Conservation (phyloP, 2,329 filamentous ascomycete genomes). For the Herpotrichia juniperi region DNA sequence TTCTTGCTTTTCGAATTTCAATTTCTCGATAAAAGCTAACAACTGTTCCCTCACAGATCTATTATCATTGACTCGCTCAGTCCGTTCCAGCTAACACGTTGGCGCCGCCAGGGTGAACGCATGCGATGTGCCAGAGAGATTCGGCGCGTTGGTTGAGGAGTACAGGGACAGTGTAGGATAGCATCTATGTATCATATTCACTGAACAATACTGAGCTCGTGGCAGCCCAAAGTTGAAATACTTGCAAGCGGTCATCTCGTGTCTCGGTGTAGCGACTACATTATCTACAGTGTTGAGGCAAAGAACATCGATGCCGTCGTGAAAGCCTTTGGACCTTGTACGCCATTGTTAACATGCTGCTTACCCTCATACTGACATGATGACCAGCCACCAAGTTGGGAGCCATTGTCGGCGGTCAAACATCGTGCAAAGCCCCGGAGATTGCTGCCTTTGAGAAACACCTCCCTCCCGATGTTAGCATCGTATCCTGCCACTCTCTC, state of each 20-base stretch:
- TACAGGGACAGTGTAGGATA: conserved; percentile 84
- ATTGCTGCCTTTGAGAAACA: conserved; percentile 91
- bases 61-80: neutral
- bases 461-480: conserved; percentile 86
- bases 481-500: conserved; percentile 94
- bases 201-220: conserved; percentile 51
- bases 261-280: conserved; percentile 95
- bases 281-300: conserved; percentile 98
- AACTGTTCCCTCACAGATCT: conserved; percentile 11
- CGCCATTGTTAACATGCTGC: conserved; percentile 43
- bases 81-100: conserved; percentile 27
- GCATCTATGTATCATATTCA: conserved; percentile 46
- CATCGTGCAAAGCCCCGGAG: conserved; percentile 96
- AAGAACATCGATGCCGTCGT: conserved; percentile 88
- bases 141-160: conserved; percentile 78
- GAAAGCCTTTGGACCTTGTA: conserved; percentile 90
- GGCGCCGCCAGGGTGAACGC: conserved; percentile 76
- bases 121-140: conserved; percentile 91
- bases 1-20: conserved; percentile 20
- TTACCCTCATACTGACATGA: conserved; percentile 14
- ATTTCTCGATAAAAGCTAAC: conserved; percentile 35
- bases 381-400: conserved; percentile 84
- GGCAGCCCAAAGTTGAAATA: conserved; percentile 81
- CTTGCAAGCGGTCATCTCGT: conserved; percentile 94
- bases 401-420: conserved; percentile 96